Evolutionary conservation across 352 stramenopile species (phyloP), one percentile per base, ranked within the genome.

Genomic region (Pythium periplocum): DNA sequence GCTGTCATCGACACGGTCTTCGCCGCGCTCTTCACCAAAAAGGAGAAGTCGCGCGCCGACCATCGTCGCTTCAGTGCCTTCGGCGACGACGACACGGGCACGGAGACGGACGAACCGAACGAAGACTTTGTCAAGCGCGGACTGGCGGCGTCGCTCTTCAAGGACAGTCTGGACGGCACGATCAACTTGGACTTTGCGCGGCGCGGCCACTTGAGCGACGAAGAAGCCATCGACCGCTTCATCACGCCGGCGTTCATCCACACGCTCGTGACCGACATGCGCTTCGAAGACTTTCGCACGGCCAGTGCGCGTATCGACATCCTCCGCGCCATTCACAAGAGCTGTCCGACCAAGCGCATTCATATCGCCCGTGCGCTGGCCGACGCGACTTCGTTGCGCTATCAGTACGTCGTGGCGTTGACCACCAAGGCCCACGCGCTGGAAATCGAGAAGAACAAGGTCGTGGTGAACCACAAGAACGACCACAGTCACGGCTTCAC

Each of bases 211-310:
- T 71, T 64, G 70, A 83, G 37, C 40, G 68, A 66, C 57, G 69
- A 73, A 57, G 64, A 82, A 36, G 61, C 62, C 6, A 52, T 87
- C 4, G 78, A 94, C n/a, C 74, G 71, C 7, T 85, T 90, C 55
- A 79, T 94, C 57, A 87, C 79, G 10, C 72, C 82, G 0, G 53
- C 61, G 36, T 87, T 94, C 49, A 68, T 94, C 48, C 83, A 94
- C 53, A 77, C 78, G 39, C 75, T 94, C 1, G 79, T 94, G 34
- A 89, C 69, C 4, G 81, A 86, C 12, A 66, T 92, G 60, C 83
- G 83, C 40, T 94, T 92, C 44, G 83, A 94, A 58, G 83, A 94
- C 58, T 92, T 87, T 54, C 84, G 84, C n/a, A 90, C 77, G 8
- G 78, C 84, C 44, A 94, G 84, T 44, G 76, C 78, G 8, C 73